Base-by-base conservation (phyloP, 108 stramenopile genomes). In the Cyclotella atomus region DNA sequence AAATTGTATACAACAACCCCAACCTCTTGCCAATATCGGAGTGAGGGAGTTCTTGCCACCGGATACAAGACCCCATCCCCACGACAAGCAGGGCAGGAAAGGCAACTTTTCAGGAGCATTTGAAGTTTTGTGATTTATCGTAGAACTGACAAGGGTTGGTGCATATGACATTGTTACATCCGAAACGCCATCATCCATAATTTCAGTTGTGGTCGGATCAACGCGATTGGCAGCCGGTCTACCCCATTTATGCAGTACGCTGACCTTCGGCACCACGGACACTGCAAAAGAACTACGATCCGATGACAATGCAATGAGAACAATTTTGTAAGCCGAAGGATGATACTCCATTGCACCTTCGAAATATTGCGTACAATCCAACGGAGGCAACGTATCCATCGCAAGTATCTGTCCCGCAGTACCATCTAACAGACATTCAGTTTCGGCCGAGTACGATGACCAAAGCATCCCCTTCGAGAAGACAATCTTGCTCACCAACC, bases 341-440 rank as follows among this genome's bases (percentile, higher is more conserved):
- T 52, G 53, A 53, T 47, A 25, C 56, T 54, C 34, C 49, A 33
- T 69, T 27, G 53, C 20, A 73, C 62, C 41, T 57, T 53, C 23
- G 74, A 33, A 50, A 76, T 77, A 33, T 45, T 65, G 46, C 21
- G 29, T 25, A 21, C 30, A 30, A 32, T 83, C 85, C 61, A 85
- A 53, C 2, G 91, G 88, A n/a, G 75, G 70, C 32, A 90, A 61
- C 6, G 87, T 87, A 73, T 89, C 86, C 84, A 89, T 82, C 7
- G 90, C 89, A 38, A 93, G 68, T 32, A 92, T 93, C 71, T 88
- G 89, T 14, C 92, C 92, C 8, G 95, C 91, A 8, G 88, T 93
- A 0, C 95, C 96, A 80, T 97, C 96, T 41, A 97, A 67, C 35
- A 97, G 70, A 80, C 95, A 95, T 57, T 95, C 96, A 5, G 88